These are phyloP conservation scores for Myxozyma nipponensis DNA, from an alignment of 805 yeast species.

Conservation along the genomic window DNA sequence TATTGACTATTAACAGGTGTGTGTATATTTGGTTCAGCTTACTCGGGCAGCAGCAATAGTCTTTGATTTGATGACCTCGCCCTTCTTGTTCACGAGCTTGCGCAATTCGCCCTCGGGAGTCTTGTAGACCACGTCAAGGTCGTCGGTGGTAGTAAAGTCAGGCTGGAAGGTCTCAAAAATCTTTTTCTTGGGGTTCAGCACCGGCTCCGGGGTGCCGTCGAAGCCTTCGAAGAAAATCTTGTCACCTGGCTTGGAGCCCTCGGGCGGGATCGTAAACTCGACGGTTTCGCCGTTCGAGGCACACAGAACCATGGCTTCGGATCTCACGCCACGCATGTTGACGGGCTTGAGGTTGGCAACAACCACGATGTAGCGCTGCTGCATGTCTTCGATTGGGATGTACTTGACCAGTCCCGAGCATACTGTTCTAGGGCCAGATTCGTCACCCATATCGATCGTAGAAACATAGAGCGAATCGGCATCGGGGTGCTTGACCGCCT, in stretches of 20 bases:
- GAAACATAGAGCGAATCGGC: slow-evolving; percentile 96
- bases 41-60: not conserved
- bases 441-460: slow-evolving; percentile 94
- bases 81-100: slow-evolving; percentile 73
- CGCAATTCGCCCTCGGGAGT: slow-evolving; percentile 53
- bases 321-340: slow-evolving; percentile 94
- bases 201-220: slow-evolving; percentile 84
- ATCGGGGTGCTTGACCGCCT: slow-evolving; percentile 95
- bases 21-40: too few species aligned
- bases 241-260: slow-evolving; percentile 91
- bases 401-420: slow-evolving; percentile 94
- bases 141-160: slow-evolving; percentile 72
- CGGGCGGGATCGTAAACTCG: slow-evolving; percentile 94
- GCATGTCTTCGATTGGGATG: slow-evolving; percentile 90
- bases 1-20: too few species aligned
- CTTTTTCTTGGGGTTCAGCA: slow-evolving; percentile 96
- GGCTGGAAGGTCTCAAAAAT: slow-evolving; percentile 96
- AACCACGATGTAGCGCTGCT: slow-evolving; percentile 77
- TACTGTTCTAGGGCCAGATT: slow-evolving; percentile 95
- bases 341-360: slow-evolving; percentile 98
- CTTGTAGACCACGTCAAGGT: slow-evolving; percentile 73
- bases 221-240: slow-evolving; percentile 91
- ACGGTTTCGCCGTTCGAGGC: slow-evolving; percentile 62
- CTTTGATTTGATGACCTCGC: slow-evolving; percentile 59
- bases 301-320: slow-evolving; percentile 95